These are phyloP conservation scores for Kodamaea laetipori DNA, from an alignment of 805 yeast genomes.

Conservation along the genomic window DNA sequence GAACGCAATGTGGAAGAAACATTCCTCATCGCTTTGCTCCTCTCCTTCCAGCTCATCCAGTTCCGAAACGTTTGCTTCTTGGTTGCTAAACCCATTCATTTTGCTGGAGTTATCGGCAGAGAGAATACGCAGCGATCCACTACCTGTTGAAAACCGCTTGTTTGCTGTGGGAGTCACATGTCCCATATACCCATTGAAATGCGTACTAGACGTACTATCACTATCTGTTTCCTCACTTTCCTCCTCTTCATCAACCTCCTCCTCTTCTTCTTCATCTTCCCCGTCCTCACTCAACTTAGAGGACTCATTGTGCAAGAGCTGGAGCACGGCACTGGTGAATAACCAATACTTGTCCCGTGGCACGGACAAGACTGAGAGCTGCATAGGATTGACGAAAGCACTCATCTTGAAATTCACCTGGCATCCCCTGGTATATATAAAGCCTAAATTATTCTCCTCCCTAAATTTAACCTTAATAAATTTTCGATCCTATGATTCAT, in stretches of 20 bases:
- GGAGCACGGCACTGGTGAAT: conserved; percentile 53
- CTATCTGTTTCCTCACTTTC: conserved; percentile 22
- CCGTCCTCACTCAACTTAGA: conserved; percentile 17
- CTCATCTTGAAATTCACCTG: conserved; percentile 27
- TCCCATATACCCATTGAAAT: not conserved
- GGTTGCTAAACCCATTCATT: conserved; percentile 1
- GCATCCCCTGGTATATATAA: conserved; percentile 7
- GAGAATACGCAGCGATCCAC: conserved; percentile 5
- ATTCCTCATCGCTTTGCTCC: conserved; percentile 29
- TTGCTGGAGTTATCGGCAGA: conserved; percentile 35
- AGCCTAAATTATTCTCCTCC: conserved; percentile 1
- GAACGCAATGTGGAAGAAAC: conserved; percentile 61
- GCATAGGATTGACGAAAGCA: conserved; percentile 38
- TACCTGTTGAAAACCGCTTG: conserved; percentile 9
- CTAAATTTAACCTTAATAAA: conserved; percentile 1
- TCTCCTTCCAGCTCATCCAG: conserved; percentile 14
- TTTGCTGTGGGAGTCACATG: conserved; percentile 4
- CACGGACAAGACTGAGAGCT: conserved; percentile 53
- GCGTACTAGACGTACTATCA: conserved; percentile 8
- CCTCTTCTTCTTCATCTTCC: conserved; percentile 16
- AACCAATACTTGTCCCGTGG: conserved; percentile 55
- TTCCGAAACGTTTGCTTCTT: conserved; percentile 5
- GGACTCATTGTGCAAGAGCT: conserved; percentile 44
- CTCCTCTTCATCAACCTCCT: conserved; percentile 11
- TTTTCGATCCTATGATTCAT: conserved; percentile 6